Evolutionary conservation across 768 basidiomycete genomes (phyloP).

Genomic region (Hygrophorus russula): DNA sequence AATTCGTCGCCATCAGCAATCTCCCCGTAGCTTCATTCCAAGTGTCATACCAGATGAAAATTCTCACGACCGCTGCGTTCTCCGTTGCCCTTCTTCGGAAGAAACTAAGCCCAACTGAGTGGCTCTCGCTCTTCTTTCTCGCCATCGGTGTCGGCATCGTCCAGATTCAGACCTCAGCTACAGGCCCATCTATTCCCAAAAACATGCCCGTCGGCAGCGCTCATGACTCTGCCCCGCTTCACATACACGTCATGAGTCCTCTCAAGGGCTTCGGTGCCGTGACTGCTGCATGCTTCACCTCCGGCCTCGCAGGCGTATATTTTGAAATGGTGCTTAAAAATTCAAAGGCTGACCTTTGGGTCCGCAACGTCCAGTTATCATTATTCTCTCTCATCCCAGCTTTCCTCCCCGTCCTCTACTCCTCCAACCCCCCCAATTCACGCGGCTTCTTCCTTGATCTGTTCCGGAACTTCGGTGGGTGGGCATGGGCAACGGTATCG

Average conservation of each 20-base stretch:
- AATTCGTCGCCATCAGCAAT: constrained; percentile 94
- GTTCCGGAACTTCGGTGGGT: constrained; percentile 81
- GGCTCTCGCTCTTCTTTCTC: constrained; percentile 80
- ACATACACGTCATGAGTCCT: constrained; percentile 71
- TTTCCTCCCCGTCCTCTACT: constrained; percentile 64
- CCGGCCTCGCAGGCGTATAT: constrained; percentile 88
- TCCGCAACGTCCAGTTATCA: constrained; percentile 82
- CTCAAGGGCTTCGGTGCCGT: constrained; percentile 79
- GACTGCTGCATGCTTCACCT: constrained; percentile 77
- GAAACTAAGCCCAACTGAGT: constrained; percentile 57
- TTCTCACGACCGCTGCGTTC: constrained; percentile 91
- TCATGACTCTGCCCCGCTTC: background rate
- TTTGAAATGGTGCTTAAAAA: constrained; percentile 91
- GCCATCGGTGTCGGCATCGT: constrained; percentile 92
- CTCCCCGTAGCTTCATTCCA: constrained; percentile 96
- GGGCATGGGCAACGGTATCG: constrained; percentile 91
- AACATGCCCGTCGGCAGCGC: constrained; percentile 37
- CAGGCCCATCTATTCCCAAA: constrained; percentile 9
- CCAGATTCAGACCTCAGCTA: constrained; percentile 63
- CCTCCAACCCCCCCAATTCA: constrained; percentile 26
- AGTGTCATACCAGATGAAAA: constrained; percentile 98
- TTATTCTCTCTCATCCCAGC: constrained; percentile 89
- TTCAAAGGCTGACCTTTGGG: constrained; percentile 78
- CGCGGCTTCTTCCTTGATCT: constrained; percentile 43
- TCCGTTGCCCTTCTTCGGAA: constrained; percentile 77